These are phyloP conservation scores for Didymella pinodella DNA, from an alignment of 2,329 filamentous ascomycete genomes.

Conservation along the genomic window DNA sequence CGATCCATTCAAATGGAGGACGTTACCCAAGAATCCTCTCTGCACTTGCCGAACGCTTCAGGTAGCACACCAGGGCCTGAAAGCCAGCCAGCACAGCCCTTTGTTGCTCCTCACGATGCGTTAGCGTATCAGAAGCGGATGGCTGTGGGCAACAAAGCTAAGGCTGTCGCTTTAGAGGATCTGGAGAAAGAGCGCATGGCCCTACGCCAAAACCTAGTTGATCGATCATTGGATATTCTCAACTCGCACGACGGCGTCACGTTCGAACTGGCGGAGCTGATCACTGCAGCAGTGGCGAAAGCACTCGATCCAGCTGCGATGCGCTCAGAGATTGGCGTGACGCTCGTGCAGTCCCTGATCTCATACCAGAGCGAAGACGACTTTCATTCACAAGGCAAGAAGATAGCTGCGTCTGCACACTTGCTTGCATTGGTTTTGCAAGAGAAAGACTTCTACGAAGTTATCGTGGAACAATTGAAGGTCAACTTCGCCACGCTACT, in stretches of 20 bases:
- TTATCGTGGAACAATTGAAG: conserved; percentile 76
- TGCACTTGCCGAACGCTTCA: conserved; percentile 22
- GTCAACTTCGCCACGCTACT: conserved; percentile 79
- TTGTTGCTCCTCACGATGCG: conserved; percentile 30
- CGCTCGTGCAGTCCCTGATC: conserved; percentile 83
- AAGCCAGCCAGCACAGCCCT: conserved; percentile 23
- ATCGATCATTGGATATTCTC: conserved; percentile 88
- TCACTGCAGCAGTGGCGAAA: conserved; percentile 73
- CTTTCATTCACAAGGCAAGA: conserved; percentile 65
- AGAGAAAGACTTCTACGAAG: conserved; percentile 79
- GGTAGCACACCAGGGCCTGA: conserved; percentile 32
- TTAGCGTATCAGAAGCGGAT: conserved; percentile 47
- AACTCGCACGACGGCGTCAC: conserved; percentile 87
- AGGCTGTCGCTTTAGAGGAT: conserved; percentile 73
- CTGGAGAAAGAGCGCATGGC: conserved; percentile 76
- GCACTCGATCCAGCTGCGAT: conserved; percentile 65
- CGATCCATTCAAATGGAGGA: conserved; percentile 54
- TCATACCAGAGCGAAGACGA: conserved; percentile 68
- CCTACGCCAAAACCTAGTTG: conserved; percentile 81
- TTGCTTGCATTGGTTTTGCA: conserved; percentile 87
- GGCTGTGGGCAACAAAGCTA: conserved; percentile 43
- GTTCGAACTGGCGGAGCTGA: conserved; percentile 88
- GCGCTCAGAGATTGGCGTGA: conserved; percentile 80
- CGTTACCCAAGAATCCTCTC: conserved; percentile 22
- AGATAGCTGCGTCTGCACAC: conserved; percentile 91